phyloP scores from a whole-genome alignment of 768 basidiomycete species.

The Kwoniella mangroviensis region DNA sequence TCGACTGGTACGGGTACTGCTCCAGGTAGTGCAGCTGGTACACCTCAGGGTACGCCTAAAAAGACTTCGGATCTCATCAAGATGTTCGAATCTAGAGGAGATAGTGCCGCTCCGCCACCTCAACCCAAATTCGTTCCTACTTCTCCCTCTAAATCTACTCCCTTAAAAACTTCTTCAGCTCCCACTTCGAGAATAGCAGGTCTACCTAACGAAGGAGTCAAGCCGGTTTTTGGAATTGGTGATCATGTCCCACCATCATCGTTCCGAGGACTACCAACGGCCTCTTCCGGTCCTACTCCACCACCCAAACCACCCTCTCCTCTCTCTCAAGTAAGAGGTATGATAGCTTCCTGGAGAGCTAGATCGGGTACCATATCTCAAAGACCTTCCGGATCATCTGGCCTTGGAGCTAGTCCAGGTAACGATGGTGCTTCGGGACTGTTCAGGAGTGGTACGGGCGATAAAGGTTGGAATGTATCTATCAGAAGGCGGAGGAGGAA shows the following conservation, averaged over 20 bases:
- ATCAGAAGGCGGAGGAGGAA: constrained; percentile 39
- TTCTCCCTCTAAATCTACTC: constrained; percentile 10
- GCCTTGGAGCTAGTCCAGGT: background rate
- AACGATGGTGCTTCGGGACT: constrained; percentile 20
- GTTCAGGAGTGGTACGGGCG: constrained; percentile 23
- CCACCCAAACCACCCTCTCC: constrained; percentile 41
- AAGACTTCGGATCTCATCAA: constrained; percentile 49
- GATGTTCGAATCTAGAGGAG: constrained; percentile 39
- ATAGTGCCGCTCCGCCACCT: constrained; percentile 16
- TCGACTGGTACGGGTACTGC: constrained; percentile 8
- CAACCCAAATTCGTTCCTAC: constrained; percentile 25
- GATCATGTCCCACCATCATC: constrained; percentile 15
- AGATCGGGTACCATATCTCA: constrained; percentile 40
- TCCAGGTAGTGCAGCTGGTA: constrained; percentile 11
- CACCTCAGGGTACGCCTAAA: constrained; percentile 34
- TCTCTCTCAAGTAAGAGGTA: constrained; percentile 34
- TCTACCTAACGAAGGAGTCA: background rate
- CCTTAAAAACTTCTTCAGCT: background rate
- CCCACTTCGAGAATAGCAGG: background rate
- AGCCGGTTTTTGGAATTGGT: background rate
- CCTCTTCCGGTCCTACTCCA: constrained; percentile 12
- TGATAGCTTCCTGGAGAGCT: constrained; percentile 49
- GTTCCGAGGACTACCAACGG: constrained; percentile 14
- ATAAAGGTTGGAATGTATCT: constrained; percentile 48
- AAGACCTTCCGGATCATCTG: constrained; percentile 29